Conservation (phyloP, 441 rosid species). For the Sinapis alba region DNA sequence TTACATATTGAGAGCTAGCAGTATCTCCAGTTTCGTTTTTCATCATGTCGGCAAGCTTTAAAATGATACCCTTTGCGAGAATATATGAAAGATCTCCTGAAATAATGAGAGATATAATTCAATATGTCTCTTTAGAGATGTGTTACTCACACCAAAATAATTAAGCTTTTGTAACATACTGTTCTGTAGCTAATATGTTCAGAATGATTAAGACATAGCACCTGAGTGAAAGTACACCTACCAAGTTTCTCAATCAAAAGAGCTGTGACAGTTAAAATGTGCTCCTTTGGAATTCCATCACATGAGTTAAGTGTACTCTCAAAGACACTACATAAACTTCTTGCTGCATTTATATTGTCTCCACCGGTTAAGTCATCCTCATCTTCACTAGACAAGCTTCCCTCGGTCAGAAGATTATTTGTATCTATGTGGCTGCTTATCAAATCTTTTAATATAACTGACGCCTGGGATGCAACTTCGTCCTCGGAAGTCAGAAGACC, state of each 20-base stretch:
- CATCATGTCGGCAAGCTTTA: conserved; percentile 75
- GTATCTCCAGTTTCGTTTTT: conserved; percentile 42
- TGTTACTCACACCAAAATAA: background rate
- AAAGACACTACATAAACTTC: conserved; percentile 54
- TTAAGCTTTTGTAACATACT: background rate
- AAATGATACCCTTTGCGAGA: conserved; percentile 59
- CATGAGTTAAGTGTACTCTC: conserved; percentile 54
- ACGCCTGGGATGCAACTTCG: conserved; percentile 60
- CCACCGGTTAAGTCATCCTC: conserved; percentile 44
- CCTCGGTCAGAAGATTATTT: conserved; percentile 37
- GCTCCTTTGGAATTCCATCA: conserved; percentile 60
- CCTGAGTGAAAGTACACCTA: conserved; percentile 40
- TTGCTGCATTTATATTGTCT: conserved; percentile 52
- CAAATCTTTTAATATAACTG: conserved; percentile 63
- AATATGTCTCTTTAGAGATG: background rate
- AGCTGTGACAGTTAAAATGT: conserved; percentile 57
- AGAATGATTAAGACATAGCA: conserved; percentile 4
- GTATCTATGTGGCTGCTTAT: conserved; percentile 50
- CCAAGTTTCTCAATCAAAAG: conserved; percentile 74
- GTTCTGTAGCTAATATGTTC: conserved; percentile 11
- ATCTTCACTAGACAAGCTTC: conserved; percentile 43
- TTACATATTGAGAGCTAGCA: conserved; percentile 54
- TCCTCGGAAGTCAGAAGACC: conserved; percentile 68
- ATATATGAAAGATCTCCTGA: conserved; percentile 62
- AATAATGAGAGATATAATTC: conserved; percentile 22